Evolutionary conservation across 208 protist genomes (phyloP).

Genomic region (Trypanosomatidae sp.): DNA sequence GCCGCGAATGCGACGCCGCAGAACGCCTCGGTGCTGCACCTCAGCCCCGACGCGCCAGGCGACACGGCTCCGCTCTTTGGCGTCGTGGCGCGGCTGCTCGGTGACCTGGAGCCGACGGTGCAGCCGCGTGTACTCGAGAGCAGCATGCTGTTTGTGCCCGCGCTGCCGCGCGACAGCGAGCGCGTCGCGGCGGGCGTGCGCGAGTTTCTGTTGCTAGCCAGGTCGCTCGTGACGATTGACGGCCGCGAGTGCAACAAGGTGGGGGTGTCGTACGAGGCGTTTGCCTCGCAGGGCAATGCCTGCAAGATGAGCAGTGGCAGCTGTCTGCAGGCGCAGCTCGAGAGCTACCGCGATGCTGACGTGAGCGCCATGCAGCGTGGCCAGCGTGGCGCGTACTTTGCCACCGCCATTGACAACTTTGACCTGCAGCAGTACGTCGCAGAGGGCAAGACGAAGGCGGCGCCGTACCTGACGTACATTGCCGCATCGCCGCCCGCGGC

Average conservation of each 20-base stretch:
- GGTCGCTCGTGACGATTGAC: conserved; percentile 37
- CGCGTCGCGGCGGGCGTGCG: conserved; percentile 24
- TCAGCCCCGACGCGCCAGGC: conserved; percentile 25
- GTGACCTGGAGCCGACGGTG: conserved; percentile 39
- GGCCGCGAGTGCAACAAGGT: conserved; percentile 83
- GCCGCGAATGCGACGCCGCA: background rate
- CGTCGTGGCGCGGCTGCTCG: conserved; percentile 44
- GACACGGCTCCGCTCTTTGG: conserved; percentile 19
- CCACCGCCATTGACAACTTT: conserved; percentile 28
- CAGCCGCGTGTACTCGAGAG: conserved; percentile 34
- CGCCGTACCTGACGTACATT: conserved; percentile 45
- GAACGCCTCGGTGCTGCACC: conserved; percentile 7
- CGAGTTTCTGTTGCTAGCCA: conserved; percentile 75
- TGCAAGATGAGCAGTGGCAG: conserved; percentile 42
- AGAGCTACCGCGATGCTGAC: conserved; percentile 56
- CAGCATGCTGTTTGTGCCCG: conserved; percentile 68
- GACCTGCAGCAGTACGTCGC: conserved; percentile 6
- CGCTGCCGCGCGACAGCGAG: conserved; percentile 10
- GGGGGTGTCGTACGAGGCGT: conserved; percentile 83
- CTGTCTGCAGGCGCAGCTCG: conserved; percentile 73
- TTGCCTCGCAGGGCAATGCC: conserved; percentile 43
- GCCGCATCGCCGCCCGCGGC: conserved; percentile 18
- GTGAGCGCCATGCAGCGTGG: conserved; percentile 18
- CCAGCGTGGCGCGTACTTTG: conserved; percentile 38
- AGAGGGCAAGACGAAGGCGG: conserved; percentile 2